Evolutionary conservation across 768 basidiomycete species (phyloP).

Genomic region (Sistotremastrum niveocremeum): DNA sequence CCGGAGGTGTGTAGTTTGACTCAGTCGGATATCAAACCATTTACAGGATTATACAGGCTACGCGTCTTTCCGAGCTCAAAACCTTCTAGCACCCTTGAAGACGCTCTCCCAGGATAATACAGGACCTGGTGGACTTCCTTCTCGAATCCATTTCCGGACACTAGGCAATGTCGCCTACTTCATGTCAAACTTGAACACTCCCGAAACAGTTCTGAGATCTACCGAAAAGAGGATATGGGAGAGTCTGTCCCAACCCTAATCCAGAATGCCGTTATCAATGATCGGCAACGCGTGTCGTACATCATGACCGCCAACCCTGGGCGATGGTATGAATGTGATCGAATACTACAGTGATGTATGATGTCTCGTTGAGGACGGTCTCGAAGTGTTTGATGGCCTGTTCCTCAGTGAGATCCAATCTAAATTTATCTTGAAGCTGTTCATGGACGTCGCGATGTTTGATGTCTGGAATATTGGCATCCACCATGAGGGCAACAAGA

Average conservation of each 20-base stretch:
- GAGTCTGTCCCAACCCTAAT: constrained; percentile 10
- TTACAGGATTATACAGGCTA: constrained; percentile 24
- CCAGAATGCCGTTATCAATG: not conserved
- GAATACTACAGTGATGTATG: constrained; percentile 83
- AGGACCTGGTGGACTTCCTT: constrained; percentile 40
- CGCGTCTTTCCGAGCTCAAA: constrained; percentile 48
- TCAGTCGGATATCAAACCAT: constrained; percentile 5
- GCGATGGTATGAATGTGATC: constrained; percentile 89
- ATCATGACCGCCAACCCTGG: constrained; percentile 73
- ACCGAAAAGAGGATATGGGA: constrained; percentile 52
- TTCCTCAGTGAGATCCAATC: constrained; percentile 87
- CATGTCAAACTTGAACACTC: constrained; percentile 78
- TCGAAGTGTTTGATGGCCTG: constrained; percentile 98
- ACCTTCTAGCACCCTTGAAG: constrained; percentile 40
- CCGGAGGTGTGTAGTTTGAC: constrained; percentile 29
- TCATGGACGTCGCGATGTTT: constrained; percentile 79
- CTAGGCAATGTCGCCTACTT: constrained; percentile 89
- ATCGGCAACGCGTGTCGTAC: not conserved
- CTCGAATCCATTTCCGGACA: constrained; percentile 74
- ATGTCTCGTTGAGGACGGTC: constrained; percentile 83
- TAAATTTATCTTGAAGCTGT: constrained; percentile 94
- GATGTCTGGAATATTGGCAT: constrained; percentile 96
- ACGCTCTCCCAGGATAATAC: constrained; percentile 13
- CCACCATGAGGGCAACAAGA: constrained; percentile 91
- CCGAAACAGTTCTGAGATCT: constrained; percentile 33